These are phyloP conservation scores for Botryotinia convoluta DNA, from an alignment of 2,329 filamentous ascomycete species.

Conservation along the genomic window DNA sequence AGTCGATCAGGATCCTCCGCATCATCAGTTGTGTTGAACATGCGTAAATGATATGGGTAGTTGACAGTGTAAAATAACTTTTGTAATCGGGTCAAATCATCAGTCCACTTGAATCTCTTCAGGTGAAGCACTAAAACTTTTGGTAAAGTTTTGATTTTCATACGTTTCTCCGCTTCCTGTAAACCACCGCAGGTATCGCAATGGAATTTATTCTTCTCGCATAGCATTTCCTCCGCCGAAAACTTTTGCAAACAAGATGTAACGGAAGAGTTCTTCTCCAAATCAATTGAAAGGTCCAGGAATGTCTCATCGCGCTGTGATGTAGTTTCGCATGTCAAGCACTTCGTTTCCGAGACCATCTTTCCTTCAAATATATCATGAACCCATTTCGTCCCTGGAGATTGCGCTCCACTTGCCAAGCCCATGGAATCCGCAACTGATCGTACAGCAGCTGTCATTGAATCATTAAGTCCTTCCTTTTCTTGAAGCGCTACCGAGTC, in stretches of 20 bases:
- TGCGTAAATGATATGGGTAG: slow-evolving; percentile 91
- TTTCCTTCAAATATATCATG: slow-evolving; percentile 96
- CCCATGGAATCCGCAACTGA: slow-evolving; percentile 43
- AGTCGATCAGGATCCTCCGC: slow-evolving; percentile 90
- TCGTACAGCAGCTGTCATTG: slow-evolving; percentile 48
- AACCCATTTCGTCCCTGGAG: slow-evolving; percentile 78
- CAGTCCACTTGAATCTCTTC: slow-evolving; percentile 98
- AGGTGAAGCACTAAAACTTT: slow-evolving; percentile 89
- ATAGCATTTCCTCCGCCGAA: slow-evolving; percentile 97
- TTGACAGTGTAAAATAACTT: slow-evolving; percentile 97
- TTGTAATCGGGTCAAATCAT: slow-evolving; percentile 87
- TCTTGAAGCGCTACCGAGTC: slow-evolving; percentile 46
- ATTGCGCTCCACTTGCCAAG: slow-evolving; percentile 43
- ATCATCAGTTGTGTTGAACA: slow-evolving; percentile 82
- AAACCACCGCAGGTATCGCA: slow-evolving; percentile 95
- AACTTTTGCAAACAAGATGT: slow-evolving; percentile 95
- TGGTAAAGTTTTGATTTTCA: slow-evolving; percentile 96
- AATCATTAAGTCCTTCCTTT: slow-evolving; percentile 49
- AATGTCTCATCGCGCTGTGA: slow-evolving; percentile 96
- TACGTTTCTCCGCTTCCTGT: slow-evolving; percentile 96
- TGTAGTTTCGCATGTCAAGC: slow-evolving; percentile 91
- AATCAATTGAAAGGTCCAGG: slow-evolving; percentile 89
- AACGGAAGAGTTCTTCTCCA: slow-evolving; percentile 93
- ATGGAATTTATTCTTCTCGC: slow-evolving; percentile 97
- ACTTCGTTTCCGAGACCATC: slow-evolving; percentile 92